Evolutionary conservation across 352 stramenopile species (phyloP), one percentile per base, ranked within the genome.

Genomic region (Globisporangium splendens): DNA sequence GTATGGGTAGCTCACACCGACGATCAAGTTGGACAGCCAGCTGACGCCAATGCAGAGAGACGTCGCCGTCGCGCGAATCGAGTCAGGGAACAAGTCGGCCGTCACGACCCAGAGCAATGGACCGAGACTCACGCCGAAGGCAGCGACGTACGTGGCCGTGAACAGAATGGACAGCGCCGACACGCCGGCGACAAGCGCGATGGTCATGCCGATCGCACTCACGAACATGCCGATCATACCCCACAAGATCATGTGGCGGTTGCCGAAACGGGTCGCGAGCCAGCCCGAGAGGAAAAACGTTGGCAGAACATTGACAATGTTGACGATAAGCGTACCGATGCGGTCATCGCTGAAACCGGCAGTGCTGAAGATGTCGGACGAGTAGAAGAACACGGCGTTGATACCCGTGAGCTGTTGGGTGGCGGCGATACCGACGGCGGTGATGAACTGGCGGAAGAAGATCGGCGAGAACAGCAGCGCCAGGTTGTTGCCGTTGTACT

Each of bases 331-430:
- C 13, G 69, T 83, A 50, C 78, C 80, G 18, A 88, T 53, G 43
- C 80, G 80, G 44, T 68, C 65, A 49, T 88, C 80, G 0, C 61
- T 50, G 42, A 91, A 70, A 7, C 80, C 80, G 8, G 77, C 77
- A 28, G 77, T 59, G 20, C 70, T 79, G 54, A 88, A 91, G 17
- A 88, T 68, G 8, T 63, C 60, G 17, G 73, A 86, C 28, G 80
- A 91, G 62, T 91, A 91, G 54, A 86, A 80, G 59, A 88, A 89
- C 12, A 89, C 73, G 33, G 76, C 80, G 50, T 86, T 91, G 67
- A 91, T 72, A 28, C 77, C 80, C 1, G 73, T 79, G 42, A 90
- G 70, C 49, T 88, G 79, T 49, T 85, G 73, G 0, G 72, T 57
- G 17, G 63, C 58, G 7, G 68, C 66, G 39, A 88, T 62, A 8